Evolutionary conservation across 768 basidiomycete genomes (phyloP), one percentile per base, ranked within the genome.

Genomic region (Tulasnella sp.): DNA sequence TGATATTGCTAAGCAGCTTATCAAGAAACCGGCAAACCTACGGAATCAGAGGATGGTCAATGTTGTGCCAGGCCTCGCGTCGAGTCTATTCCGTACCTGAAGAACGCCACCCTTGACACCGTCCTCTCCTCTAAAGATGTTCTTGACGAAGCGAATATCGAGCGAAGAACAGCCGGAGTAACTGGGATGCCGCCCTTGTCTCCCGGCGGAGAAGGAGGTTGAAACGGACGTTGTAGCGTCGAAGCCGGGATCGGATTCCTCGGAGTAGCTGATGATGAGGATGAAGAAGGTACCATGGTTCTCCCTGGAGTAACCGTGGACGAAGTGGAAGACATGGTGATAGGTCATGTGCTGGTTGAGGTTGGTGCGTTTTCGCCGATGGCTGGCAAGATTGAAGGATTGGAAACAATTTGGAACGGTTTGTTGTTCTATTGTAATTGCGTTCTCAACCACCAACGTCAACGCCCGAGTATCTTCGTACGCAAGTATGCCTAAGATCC

Each of bases 111-210:
- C 16, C 91, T 86, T 42, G 92, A 94, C 68, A 94, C 88, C 0
- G 90, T 88, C 35, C 92, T 86, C 78, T 94, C 92, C 78, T 94
- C 92, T 71, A 89, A 82, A 2, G 89, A 86, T 0, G 90, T 89
- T 16, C 92, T 86, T 26, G 92, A 94, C 14, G 91, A 94, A 34
- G 92, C 87, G 79, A 94, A 94, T 76, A 94, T 94, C 67, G 90
- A 89, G 44, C 92, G 84, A 73, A 94, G 79, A 1, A 91, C 88
- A 11, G 90, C 89, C 11, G 92, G 92, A 0, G 92, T 93, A 22
- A 94, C 90, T 71, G 92, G 91, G 67, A 94, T 90, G 16, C 75
- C 69, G 19, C 44, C 69, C 26, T 70, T 70, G 29, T 70, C 69
- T 3, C 69, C 69, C 12, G 41, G 40, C 4, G 69, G 47, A 19